Conservation (phyloP, 1,139 yeast species). For the Saccharomycopsis crataegensis region DNA sequence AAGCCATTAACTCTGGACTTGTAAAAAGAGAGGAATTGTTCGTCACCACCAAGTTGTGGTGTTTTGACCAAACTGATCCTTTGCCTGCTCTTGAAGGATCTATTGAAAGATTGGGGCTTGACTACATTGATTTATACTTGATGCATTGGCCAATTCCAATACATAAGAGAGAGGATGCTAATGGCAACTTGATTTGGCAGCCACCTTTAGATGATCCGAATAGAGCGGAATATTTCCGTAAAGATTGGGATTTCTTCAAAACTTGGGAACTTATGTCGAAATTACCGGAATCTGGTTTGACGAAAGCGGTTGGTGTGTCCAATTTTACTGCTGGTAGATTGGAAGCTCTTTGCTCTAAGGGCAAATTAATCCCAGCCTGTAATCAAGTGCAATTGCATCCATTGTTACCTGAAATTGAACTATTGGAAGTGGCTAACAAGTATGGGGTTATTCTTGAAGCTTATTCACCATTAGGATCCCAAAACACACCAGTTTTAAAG, state of each 20-base stretch:
- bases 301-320: conserved; percentile 55
- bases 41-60: conserved; percentile 61
- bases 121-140: conserved; percentile 65
- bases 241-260: conserved; percentile 37
- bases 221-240: conserved; percentile 36
- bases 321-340: conserved; percentile 44
- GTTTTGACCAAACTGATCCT: conserved; percentile 36
- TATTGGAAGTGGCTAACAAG: conserved; percentile 23
- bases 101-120: conserved; percentile 54
- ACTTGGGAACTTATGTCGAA: conserved; percentile 43
- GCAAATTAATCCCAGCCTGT: conserved; percentile 53
- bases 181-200: conserved; percentile 2
- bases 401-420: conserved; percentile 67
- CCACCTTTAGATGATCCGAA: conserved; percentile 24
- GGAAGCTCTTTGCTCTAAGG: conserved; percentile 34
- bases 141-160: conserved; percentile 72
- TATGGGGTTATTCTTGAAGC: too few relatives aligned
- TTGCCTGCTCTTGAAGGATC: conserved; percentile 68
- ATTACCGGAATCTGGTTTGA: conserved; percentile 31
- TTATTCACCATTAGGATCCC: too few relatives aligned
- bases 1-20: conserved; percentile 50
- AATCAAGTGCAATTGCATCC: conserved; percentile 92
- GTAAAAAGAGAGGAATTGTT: conserved; percentile 66
- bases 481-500: too few relatives aligned
- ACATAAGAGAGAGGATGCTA: too few relatives aligned